These are phyloP conservation scores for Vitis cinerea DNA, from an alignment of 164 flowering plant genomes.

Conservation along the genomic window DNA sequence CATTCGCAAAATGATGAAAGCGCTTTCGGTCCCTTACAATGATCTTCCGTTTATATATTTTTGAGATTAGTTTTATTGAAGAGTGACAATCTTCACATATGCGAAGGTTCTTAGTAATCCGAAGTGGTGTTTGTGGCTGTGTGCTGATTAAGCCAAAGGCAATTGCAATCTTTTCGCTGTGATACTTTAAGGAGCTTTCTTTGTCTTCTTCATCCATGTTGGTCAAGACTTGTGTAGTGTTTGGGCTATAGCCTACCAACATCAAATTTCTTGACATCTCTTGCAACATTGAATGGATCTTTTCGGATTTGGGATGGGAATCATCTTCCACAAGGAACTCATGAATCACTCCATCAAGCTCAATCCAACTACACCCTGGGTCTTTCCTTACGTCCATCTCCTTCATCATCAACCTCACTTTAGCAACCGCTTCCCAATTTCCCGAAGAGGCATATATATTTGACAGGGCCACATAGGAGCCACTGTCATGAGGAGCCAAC, in stretches of 20 bases:
- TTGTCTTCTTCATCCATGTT: slow-evolving; percentile 50
- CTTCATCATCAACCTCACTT: slow-evolving; percentile 56
- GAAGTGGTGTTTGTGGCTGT: slow-evolving; percentile 26
- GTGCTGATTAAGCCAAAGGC: slow-evolving; percentile 61
- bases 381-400: slow-evolving; percentile 53
- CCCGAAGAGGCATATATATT: slow-evolving; percentile 55
- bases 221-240: slow-evolving; percentile 45
- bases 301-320: slow-evolving; percentile 38
- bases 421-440: slow-evolving; percentile 51
- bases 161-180: slow-evolving; percentile 62
- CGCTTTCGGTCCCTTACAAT: slow-evolving; percentile 56
- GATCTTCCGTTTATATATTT: slow-evolving; percentile 36
- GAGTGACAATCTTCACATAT: slow-evolving; percentile 60
- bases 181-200: slow-evolving; percentile 29
- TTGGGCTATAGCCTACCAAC: slow-evolving; percentile 35
- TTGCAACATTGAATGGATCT: slow-evolving; percentile 50
- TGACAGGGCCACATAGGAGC: slow-evolving; percentile 59
- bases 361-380: slow-evolving; percentile 71
- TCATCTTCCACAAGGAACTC: slow-evolving; percentile 60
- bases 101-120: slow-evolving; percentile 54
- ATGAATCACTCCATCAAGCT: slow-evolving; percentile 50
- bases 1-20: slow-evolving; percentile 56
- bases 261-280: slow-evolving; percentile 37
- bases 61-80: slow-evolving; percentile 43
- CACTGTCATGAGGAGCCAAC: slow-evolving; percentile 50